phyloP scores from a whole-genome alignment of 306 rosid genomes.

The Amphicarpaea edgeworthii region DNA sequence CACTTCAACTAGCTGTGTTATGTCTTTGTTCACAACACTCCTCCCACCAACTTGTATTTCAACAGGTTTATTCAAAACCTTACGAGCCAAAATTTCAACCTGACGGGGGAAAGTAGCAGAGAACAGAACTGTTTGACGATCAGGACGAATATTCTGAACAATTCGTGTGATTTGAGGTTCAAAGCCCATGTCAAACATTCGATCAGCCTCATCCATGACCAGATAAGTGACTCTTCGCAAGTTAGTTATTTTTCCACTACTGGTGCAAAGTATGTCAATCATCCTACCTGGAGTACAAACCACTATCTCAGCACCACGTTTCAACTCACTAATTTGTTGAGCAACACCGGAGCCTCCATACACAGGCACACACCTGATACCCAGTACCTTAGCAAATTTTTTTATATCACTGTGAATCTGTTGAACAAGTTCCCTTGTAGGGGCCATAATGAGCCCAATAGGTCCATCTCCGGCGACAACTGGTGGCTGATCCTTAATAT shows the following conservation, averaged over 20 bases:
- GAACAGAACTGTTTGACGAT: slow-evolving; percentile 91
- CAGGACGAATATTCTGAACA: slow-evolving; percentile 88
- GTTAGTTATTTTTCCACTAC: slow-evolving; percentile 92
- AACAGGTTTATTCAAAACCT: slow-evolving; percentile 82
- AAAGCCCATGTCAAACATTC: slow-evolving; percentile 99
- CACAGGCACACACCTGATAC: slow-evolving; percentile 91
- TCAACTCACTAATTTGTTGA: slow-evolving; percentile 95
- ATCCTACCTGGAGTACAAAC: slow-evolving; percentile 98
- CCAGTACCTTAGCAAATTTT: slow-evolving; percentile 77
- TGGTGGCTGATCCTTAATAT: slow-evolving; percentile 95
- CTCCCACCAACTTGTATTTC: slow-evolving; percentile 96
- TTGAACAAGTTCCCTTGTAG: slow-evolving; percentile 96
- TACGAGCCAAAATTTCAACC: slow-evolving; percentile 90
- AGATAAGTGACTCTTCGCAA: slow-evolving; percentile 88
- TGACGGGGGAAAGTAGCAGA: slow-evolving; percentile 96
- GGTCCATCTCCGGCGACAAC: slow-evolving; percentile 97
- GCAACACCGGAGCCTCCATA: slow-evolving; percentile 99
- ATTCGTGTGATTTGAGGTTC: slow-evolving; percentile 96
- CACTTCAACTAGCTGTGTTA: slow-evolving; percentile 83
- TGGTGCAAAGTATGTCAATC: slow-evolving; percentile 96
- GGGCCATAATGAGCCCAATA: slow-evolving; percentile 95
- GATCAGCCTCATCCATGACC: slow-evolving; percentile 98
- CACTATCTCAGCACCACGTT: slow-evolving; percentile 96
- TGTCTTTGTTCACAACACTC: slow-evolving; percentile 97
- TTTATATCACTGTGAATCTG: slow-evolving; percentile 89